A percentile compares a stretch with the other conserved stretches of the same genome.
These are phyloP conservation scores for Schizosaccharomyces lindneri DNA, from an alignment of 805 yeast genomes.

Conservation along the genomic window DNA sequence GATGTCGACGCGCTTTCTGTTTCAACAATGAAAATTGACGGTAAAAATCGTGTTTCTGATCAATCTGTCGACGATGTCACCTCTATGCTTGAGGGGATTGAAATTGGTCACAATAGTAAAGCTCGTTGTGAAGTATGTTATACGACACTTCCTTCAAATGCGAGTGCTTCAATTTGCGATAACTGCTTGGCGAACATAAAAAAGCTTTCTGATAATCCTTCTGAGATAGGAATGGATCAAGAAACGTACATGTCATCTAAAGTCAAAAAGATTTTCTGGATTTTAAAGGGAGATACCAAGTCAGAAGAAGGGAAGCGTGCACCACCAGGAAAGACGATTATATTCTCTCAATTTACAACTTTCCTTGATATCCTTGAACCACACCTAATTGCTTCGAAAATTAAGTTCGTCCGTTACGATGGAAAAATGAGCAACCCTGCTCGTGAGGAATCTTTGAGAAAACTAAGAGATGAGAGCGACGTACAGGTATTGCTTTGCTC, in stretches of 20 bases:
- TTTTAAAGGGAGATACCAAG: constrained; percentile 29
- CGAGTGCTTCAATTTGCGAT: constrained; percentile 4
- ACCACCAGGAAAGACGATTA: constrained; percentile 57
- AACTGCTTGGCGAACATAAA: neutral
- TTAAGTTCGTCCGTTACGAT: constrained; percentile 42
- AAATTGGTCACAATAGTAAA: neutral
- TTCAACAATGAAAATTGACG: neutral
- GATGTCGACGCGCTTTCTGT: constrained; percentile 5
- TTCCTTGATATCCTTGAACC: constrained; percentile 82
- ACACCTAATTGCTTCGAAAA: constrained; percentile 24
- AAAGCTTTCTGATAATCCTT: neutral
- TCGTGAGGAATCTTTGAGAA: constrained; percentile 37
- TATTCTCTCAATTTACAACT: constrained; percentile 87
- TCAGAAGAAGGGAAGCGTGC: constrained; percentile 6
- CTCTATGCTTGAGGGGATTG: constrained; percentile 7
- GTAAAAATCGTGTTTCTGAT: neutral
- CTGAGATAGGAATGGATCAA: neutral
- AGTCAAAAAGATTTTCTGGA: constrained; percentile 46
- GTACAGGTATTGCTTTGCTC: constrained; percentile 30
- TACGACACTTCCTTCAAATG: neutral
- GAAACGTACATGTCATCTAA: constrained; percentile 15
- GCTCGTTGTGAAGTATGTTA: neutral
- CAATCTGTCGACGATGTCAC: constrained; percentile 13
- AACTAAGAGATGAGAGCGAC: constrained; percentile 33
- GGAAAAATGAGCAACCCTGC: constrained; percentile 55